phyloP scores from a whole-genome alignment of 129 eudicot species.

The Centrapalus pauciflorus region DNA sequence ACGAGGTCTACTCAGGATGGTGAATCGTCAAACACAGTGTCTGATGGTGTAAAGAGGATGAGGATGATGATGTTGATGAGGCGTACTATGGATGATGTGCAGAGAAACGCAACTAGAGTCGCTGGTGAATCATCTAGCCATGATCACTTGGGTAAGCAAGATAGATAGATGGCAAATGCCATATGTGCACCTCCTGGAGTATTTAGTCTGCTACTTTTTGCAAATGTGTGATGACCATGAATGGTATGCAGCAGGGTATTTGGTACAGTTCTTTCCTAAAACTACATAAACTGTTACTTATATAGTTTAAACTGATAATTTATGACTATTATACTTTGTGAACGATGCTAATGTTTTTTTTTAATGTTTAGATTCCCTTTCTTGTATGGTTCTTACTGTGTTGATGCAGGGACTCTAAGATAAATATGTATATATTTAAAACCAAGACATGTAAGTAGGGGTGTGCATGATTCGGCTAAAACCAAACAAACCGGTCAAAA shows the following conservation, averaged over 20 bases:
- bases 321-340: conserved; percentile 12
- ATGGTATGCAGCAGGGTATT: conserved; percentile 20
- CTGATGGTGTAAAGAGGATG: conserved; percentile 21
- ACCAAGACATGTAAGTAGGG: too few relatives aligned
- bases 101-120: conserved; percentile 1
- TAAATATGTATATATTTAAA: background rate
- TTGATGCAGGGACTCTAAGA: too few relatives aligned
- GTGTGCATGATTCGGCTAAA: too few relatives aligned
- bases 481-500: too few relatives aligned
- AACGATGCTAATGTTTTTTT: background rate
- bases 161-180: background rate
- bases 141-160: conserved; percentile 3
- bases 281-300: conserved; percentile 7
- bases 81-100: background rate
- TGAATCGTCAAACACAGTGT: background rate
- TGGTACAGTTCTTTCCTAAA: conserved; percentile 11
- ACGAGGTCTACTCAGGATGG: conserved; percentile 1
- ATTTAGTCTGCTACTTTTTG: background rate
- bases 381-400: background rate
- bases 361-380: background rate
- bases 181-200: too few relatives aligned
- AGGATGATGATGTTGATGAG: conserved; percentile 10
- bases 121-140: conserved; percentile 25
- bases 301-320: conserved; percentile 2
- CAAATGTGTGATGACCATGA: conserved; percentile 1